Conservation (phyloP, 768 basidiomycete genomes). For the Tylopilus subfusipes region DNA sequence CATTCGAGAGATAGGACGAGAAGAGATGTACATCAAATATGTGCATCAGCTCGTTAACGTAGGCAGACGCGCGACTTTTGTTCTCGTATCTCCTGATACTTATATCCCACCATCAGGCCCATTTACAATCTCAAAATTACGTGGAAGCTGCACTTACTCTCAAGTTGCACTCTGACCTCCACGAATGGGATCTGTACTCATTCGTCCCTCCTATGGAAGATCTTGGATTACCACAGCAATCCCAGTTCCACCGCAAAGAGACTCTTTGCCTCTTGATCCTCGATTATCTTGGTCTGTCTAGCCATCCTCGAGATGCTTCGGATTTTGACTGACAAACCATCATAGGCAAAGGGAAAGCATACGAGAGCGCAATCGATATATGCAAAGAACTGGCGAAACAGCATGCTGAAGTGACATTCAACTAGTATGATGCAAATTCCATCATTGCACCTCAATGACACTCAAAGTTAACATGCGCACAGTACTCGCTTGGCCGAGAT, state of each 20-base stretch:
- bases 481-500: slow-evolving; percentile 84
- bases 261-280: slow-evolving; percentile 86
- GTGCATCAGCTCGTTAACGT: slow-evolving; percentile 93
- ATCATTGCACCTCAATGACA: background rate
- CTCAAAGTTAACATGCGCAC: slow-evolving; percentile 9
- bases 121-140: slow-evolving; percentile 83
- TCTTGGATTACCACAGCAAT: slow-evolving; percentile 85
- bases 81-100: slow-evolving; percentile 3
- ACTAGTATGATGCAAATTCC: slow-evolving; percentile 58
- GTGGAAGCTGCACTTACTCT: slow-evolving; percentile 92
- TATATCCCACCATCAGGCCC: slow-evolving; percentile 58
- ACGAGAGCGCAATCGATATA: slow-evolving; percentile 90
- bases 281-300: slow-evolving; percentile 77
- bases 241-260: slow-evolving; percentile 92
- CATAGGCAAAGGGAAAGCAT: slow-evolving; percentile 93
- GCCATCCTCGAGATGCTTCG: background rate
- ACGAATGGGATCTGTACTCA: slow-evolving; percentile 81
- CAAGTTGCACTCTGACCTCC: slow-evolving; percentile 90
- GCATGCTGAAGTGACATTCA: slow-evolving; percentile 86
- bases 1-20: slow-evolving; percentile 84
- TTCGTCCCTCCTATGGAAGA: slow-evolving; percentile 89
- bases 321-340: slow-evolving; percentile 1
- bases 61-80: slow-evolving; percentile 22
- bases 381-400: slow-evolving; percentile 89
- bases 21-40: slow-evolving; percentile 95